Base-by-base conservation (phyloP, 176 grass and related monocot genomes). In the Oropetium thomaeum region DNA sequence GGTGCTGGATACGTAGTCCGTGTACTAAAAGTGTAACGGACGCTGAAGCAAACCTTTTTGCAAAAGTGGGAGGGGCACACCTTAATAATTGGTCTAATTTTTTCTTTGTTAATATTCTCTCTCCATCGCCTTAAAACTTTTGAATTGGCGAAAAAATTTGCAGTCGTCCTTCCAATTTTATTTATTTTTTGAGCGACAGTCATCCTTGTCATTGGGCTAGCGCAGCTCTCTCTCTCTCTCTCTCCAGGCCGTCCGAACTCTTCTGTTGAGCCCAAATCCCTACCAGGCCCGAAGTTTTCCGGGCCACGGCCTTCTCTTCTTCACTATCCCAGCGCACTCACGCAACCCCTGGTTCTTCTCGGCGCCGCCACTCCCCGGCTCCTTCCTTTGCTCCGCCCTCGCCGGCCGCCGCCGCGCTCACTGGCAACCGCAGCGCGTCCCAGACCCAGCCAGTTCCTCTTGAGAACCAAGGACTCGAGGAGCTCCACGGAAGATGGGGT, bases 401-500 rank as follows among this genome's bases (percentile, higher is more conserved):
- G 26, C 41, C 67, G 35, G 6, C 49, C 41, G 62, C 62, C 53
- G 10, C 51, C 42, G 62, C 39, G 39, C 17, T 39, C 69, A 16
- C 35, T 29, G 40, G 44, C 57, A 43, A 15, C 57, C 57, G 27
- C 58, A 62, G 30, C 29, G 58, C 58, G 16, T 19, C 14, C 15
- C 59, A 19, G 30, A 9, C 59, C 30, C 16, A 33, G 59, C 1
- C 0, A 20, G 30, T 5, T 1, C 5, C 15, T 29, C 15, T 2
- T 32, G 16, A 20, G 29, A 17, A 1, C 5, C 31, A 34, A 62
- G 59, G 2, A 1, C 16, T 1, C 2, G 16, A 20, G 6, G 59
- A 62, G 30, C 29, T 32, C 16, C 23, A 3, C 33, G 75, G 64
- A n/a, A 71, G 25, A 95, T 95, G 92, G 92, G 88, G n/a, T 95